Evolutionary conservation across 306 rosid species (phyloP).

Genomic region (Luffa acutangula): DNA sequence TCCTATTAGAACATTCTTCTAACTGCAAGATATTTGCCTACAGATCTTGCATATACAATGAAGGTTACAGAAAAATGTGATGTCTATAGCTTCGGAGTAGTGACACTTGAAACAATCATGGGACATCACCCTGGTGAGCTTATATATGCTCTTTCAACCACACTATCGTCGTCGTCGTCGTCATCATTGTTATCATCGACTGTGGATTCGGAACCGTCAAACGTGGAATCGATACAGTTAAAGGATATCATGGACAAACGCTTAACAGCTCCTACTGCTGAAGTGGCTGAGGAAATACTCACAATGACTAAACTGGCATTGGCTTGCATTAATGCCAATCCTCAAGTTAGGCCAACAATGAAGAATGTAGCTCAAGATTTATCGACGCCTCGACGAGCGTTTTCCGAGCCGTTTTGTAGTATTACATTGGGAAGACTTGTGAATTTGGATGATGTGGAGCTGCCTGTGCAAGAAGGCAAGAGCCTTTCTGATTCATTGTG

Average conservation of each 20-base stretch:
- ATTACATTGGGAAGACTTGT: background rate
- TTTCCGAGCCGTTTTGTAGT: background rate
- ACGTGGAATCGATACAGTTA: background rate
- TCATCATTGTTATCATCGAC: background rate
- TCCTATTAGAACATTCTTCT: background rate
- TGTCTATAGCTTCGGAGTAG: conserved; percentile 14
- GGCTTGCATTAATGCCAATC: conserved; percentile 9
- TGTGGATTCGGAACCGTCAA: background rate
- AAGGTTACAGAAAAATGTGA: conserved; percentile 12
- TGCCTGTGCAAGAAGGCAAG: background rate
- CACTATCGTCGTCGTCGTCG: background rate
- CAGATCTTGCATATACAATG: conserved; percentile 15
- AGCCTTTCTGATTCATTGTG: background rate
- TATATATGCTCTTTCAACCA: background rate
- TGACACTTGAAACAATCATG: conserved; percentile 9
- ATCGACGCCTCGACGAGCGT: background rate
- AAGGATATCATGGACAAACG: conserved; percentile 7
- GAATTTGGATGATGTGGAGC: background rate
- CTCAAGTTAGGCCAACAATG: conserved; percentile 10
- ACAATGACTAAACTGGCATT: conserved; percentile 2
- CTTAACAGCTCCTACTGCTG: background rate
- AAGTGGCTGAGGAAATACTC: background rate
- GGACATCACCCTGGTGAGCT: conserved; percentile 10
- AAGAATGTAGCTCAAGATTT: conserved; percentile 3
- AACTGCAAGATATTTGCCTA: background rate